A percentile compares a stretch with the other conserved stretches of the same genome.
These are phyloP conservation scores for Beauveria brongniartii DNA, from an alignment of 2,329 filamentous ascomycete genomes.

Conservation along the genomic window DNA sequence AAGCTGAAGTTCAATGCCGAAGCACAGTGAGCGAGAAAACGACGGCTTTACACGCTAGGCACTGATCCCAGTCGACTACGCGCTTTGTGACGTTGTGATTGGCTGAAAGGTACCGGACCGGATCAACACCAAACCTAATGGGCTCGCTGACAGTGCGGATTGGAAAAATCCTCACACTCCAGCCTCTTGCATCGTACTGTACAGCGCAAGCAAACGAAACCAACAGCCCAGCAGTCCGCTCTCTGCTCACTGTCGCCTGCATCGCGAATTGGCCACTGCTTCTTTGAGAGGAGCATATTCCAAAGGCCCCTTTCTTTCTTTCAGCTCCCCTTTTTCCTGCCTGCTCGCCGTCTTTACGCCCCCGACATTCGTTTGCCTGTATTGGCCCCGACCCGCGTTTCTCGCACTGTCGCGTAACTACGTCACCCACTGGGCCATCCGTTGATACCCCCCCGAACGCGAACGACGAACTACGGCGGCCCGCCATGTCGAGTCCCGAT, in stretches of 20 bases:
- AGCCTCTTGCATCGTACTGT: constrained; percentile 22
- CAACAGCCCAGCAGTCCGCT: constrained; percentile 18
- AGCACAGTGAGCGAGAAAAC: background rate
- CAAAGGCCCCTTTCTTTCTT: background rate
- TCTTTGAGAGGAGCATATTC: background rate
- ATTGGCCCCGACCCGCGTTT: constrained; percentile 1
- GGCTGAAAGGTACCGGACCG: constrained; percentile 23
- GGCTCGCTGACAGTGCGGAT: constrained; percentile 33
- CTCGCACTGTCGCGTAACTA: constrained; percentile 11
- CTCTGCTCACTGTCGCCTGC: background rate
- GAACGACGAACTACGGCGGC: constrained; percentile 10
- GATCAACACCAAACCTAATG: constrained; percentile 33
- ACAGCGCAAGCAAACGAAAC: constrained; percentile 5
- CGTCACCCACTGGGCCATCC: constrained; percentile 10
- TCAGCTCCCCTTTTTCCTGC: background rate
- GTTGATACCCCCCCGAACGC: constrained; percentile 20
- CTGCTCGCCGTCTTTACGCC: background rate
- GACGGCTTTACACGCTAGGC: constrained; percentile 1
- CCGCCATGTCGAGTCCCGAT: constrained; percentile 15
- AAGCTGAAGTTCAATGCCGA: background rate
- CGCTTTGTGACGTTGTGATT: constrained; percentile 18
- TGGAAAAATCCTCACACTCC: constrained; percentile 33
- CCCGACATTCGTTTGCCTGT: background rate
- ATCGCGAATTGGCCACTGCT: constrained; percentile 3
- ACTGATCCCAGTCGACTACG: constrained; percentile 3